These are phyloP conservation scores for Phytopythium helicoides DNA, from an alignment of 352 stramenopile genomes.

Conservation along the genomic window DNA sequence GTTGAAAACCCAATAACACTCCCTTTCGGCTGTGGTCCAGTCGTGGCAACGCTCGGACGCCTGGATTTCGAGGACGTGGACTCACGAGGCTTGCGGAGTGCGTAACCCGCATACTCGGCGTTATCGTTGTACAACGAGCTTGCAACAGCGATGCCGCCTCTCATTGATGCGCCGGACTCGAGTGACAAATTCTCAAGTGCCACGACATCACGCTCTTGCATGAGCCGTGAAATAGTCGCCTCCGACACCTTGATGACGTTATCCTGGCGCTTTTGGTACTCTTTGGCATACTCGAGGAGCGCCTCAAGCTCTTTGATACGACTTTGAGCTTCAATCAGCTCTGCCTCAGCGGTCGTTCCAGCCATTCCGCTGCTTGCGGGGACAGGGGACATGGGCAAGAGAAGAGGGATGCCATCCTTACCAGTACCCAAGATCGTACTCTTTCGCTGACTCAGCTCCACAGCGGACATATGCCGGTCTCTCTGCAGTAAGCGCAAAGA, in stretches of 20 bases:
- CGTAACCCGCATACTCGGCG: conserved; percentile 4
- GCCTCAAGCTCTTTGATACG: conserved; percentile 57
- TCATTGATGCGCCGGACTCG: conserved; percentile 1
- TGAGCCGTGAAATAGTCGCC: conserved; percentile 45
- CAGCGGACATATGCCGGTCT: conserved; percentile 51
- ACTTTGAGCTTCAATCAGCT: conserved; percentile 58
- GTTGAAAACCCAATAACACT: neutral
- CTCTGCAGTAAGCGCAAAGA: conserved; percentile 61
- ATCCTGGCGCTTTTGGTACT: conserved; percentile 56
- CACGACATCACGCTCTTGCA: conserved; percentile 42
- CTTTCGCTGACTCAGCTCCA: conserved; percentile 63
- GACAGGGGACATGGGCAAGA: conserved; percentile 11
- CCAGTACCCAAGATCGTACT: conserved; percentile 39
- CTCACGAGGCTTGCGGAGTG: conserved; percentile 2
- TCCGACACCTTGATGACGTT: conserved; percentile 55
- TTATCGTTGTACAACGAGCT: neutral
- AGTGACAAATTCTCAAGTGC: conserved; percentile 33
- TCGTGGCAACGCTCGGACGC: neutral
- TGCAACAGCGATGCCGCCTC: neutral
- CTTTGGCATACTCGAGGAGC: conserved; percentile 50
- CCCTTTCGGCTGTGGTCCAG: neutral
- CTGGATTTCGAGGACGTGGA: neutral
- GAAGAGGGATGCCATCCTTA: neutral
- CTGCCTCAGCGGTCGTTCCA: conserved; percentile 40
- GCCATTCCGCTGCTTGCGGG: conserved; percentile 2